Conservation (phyloP, 2,329 filamentous ascomycete species). For the Nothopassalora personata region DNA sequence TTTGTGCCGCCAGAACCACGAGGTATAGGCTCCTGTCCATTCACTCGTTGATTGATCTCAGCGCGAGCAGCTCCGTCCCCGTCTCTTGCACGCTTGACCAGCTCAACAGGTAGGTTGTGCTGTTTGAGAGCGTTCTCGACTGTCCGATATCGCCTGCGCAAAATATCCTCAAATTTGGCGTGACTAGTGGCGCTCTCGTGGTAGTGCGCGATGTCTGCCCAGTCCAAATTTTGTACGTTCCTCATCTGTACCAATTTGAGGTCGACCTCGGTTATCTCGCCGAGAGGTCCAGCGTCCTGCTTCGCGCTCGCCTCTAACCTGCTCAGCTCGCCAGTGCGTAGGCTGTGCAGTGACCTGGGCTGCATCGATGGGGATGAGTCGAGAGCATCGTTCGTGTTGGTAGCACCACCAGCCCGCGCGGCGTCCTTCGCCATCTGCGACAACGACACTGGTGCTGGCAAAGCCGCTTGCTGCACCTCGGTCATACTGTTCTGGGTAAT, state of each 20-base stretch:
- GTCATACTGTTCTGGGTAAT: background rate
- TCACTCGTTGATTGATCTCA: background rate
- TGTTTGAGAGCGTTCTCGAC: background rate
- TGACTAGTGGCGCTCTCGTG: background rate
- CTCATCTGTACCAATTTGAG: background rate
- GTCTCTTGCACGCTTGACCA: background rate
- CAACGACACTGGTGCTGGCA: background rate
- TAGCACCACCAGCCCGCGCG: background rate
- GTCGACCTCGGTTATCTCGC: background rate
- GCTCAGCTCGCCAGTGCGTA: background rate
- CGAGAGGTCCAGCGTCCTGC: background rate
- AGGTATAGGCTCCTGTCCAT: too few species aligned
- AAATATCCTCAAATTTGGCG: background rate
- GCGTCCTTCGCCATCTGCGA: background rate
- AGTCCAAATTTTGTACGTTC: background rate
- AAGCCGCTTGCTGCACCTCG: background rate
- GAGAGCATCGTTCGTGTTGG: background rate
- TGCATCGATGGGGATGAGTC: background rate
- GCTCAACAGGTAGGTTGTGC: background rate
- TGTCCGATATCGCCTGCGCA: background rate
- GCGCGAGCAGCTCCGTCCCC: background rate
- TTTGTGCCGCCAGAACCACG: background rate
- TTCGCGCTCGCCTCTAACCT: background rate
- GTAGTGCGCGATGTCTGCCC: background rate
- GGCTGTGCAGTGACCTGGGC: background rate